Evolutionary conservation across 495 filamentous ascomycete species (phyloP), one percentile per base, ranked within the genome.

Genomic region (Cairneyella variabilis): DNA sequence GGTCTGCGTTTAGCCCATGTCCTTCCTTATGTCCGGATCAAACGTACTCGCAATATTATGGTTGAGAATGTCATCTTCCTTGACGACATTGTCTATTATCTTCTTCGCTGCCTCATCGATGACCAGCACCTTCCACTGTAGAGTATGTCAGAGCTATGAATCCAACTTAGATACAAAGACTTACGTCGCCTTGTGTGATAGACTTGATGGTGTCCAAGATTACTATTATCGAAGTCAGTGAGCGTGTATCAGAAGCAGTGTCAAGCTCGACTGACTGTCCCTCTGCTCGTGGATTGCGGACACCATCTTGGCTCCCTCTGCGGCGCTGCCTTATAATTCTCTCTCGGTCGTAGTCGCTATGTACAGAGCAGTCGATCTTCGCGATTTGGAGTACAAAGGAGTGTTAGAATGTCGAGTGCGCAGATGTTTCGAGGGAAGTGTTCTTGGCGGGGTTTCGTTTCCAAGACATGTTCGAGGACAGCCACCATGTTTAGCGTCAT

Each of bases 71-170:
- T 96, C 89, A 77, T 97, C 91, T 70, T 96, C 88, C 57, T 88
- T 91, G 62, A 91, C 81, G 21, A 89, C 87, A 76, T 86, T 90
- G 66, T 93, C 85, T 58, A 97, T 77, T 58, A 98, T 73, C 64
- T 83, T 86, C 65, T 82, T 84, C 66, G 87, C 89, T 18, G 69
- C 73, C 56, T 86, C 83, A 71, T 98, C 93, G 59, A 95, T 70
- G 26, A 98, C 86, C 62, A 97, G 71, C 59, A 96, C 86, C 78
- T 96, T 97, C 93, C 93, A 97, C 92, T 97, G 65, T 51, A 66
- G 64, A 40, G 9, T 45, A 16, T n/a, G 27, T 61, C 36, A 60
- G 55, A 11, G 12, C 21, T 45, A 22, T 45, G 2, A 2, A 45
- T n/a, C 21, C 7, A n/a, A 8, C 23, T 25, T 3, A 27, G 41